Evolutionary conservation across 2,329 filamentous ascomycete species (phyloP).

Genomic region (Trichoderma koningiopsis): DNA sequence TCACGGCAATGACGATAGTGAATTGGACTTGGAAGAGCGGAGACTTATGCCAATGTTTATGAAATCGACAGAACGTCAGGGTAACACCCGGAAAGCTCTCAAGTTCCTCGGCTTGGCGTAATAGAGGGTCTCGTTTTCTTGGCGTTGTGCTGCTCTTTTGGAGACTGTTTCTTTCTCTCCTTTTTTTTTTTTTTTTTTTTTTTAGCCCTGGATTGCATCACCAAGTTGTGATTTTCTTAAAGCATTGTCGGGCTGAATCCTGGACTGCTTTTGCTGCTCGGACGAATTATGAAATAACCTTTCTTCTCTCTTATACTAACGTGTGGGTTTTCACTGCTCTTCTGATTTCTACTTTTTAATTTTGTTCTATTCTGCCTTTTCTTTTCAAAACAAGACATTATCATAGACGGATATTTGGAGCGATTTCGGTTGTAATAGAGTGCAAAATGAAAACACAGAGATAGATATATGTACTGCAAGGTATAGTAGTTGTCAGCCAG

Average conservation of each 20-base stretch:
- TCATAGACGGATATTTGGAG: not conserved
- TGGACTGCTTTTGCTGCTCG: not conserved
- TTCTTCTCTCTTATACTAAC: not conserved
- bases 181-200: not conserved
- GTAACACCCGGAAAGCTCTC: slow-evolving; percentile 54
- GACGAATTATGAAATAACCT: slow-evolving; percentile 20
- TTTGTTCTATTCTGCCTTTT: not conserved
- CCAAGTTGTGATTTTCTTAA: not conserved
- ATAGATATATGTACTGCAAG: slow-evolving; percentile 15
- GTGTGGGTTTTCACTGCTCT: not conserved
- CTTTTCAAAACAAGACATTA: not conserved
- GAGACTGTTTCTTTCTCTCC: not conserved
- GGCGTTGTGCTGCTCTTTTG: not conserved
- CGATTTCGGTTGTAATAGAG: not conserved
- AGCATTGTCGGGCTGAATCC: not conserved
- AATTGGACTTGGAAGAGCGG: slow-evolving; percentile 52
- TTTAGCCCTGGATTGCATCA: not conserved
- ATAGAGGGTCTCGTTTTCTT: not conserved
- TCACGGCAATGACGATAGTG: slow-evolving; percentile 42
- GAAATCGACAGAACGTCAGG: slow-evolving; percentile 41
- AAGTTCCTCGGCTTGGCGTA: slow-evolving; percentile 53
- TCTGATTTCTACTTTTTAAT: not conserved
- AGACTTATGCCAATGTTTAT: slow-evolving; percentile 56
- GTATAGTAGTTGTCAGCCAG: not conserved
- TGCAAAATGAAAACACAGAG: slow-evolving; percentile 5